A percentile compares a stretch with the other conserved stretches of the same genome.
phyloP scores from a whole-genome alignment of 1,284 basidiomycete genomes.

The Cutaneotrichosporon cyanovorans region DNA sequence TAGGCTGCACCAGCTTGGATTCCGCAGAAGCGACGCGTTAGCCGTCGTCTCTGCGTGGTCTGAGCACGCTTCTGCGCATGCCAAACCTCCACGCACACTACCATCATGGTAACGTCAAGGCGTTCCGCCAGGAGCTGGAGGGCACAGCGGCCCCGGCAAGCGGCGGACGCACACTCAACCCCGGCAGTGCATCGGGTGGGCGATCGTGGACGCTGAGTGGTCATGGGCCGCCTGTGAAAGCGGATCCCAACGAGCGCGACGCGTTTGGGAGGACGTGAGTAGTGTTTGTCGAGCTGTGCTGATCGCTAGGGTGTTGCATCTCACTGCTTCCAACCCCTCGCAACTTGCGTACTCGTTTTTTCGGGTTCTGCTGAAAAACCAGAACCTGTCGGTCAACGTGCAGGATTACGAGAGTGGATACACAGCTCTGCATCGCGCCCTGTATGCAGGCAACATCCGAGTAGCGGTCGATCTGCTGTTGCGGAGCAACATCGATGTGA shows the following conservation, averaged over 20 bases:
- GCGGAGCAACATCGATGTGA: constrained; percentile 63
- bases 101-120: constrained; percentile 65
- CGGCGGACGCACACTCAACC: constrained; percentile 22
- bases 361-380: constrained; percentile 68
- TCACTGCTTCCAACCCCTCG: constrained; percentile 59
- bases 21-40: background rate
- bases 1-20: background rate
- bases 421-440: constrained; percentile 83
- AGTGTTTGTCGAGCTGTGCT: background rate
- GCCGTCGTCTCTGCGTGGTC: constrained; percentile 8
- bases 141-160: constrained; percentile 42
- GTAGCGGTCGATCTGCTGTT: constrained; percentile 71
- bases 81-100: constrained; percentile 68
- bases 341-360: constrained; percentile 69
- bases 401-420: constrained; percentile 79
- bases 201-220: constrained; percentile 60
- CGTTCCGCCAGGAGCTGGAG: constrained; percentile 72
- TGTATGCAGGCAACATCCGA: constrained; percentile 78
- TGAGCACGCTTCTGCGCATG: constrained; percentile 30
- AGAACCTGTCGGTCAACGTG: constrained; percentile 69
- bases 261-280: constrained; percentile 37
- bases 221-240: constrained; percentile 42
- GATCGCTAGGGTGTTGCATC: constrained; percentile 67
- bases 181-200: constrained; percentile 47
- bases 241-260: constrained; percentile 45